Evolutionary conservation across 2,329 filamentous ascomycete species (phyloP), one percentile per base, ranked within the genome.

Genomic region (Exophiala bonariae): DNA sequence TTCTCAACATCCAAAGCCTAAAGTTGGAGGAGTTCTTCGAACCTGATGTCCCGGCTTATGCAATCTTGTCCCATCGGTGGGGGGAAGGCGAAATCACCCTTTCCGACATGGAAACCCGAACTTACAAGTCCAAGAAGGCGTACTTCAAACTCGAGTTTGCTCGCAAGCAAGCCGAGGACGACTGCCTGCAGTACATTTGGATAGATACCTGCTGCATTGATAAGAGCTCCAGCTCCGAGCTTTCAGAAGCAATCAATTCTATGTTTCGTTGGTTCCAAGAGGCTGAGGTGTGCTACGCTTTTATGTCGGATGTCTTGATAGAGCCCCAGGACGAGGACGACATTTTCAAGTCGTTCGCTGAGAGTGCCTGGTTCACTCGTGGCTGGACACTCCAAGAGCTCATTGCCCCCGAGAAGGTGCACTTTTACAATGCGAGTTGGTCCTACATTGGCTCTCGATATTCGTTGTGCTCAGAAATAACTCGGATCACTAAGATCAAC

Each of bases 341-440:
- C 5, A n/a, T 36, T 13, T 32, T 44, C 22, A 38, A 8, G 17
- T n/a, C n/a, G n/a, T n/a, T n/a, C n/a, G n/a, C n/a, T n/a, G 14
- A 31, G 3, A 49, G 57, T 31, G 18, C 34, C 41, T 60, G 59
- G 54, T 61, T 61, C 30, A 47, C 26, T 6, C 42, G 58, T 13
- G 58, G 56, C 8, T 60, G 54, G 58, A 61, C 59, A 3, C 47
- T 61, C 9, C 58, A 60, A 42, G 56, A 61, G 42, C 55, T 61
- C 17, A 41, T 61, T 10, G 59, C 58, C 11, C 59, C 59, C 10
- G 17, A 16, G 9, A 35, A 34, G 17, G 44, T 61, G 10, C 20
- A 41, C 8, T 59, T 61, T 32, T 56, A 46, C 28, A 20, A 32
- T 23, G 10, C 13, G 17, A 14, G 47, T 4, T 43, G 47, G 44